These are phyloP conservation scores for Tuber indicum DNA, from an alignment of 495 filamentous ascomycete species.

Conservation along the genomic window DNA sequence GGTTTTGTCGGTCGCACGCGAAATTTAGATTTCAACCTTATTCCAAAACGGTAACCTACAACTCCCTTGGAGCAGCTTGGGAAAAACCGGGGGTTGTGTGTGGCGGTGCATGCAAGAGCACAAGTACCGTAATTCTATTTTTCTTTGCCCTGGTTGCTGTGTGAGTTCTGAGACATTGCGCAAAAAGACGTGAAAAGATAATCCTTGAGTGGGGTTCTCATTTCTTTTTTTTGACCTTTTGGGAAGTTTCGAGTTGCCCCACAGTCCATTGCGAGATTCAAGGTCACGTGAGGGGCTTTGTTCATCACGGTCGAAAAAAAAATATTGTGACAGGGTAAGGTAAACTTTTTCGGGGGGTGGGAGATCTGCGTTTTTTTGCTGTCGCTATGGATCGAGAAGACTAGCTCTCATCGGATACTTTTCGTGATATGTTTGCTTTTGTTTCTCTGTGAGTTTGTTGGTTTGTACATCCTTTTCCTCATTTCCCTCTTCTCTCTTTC, in stretches of 20 bases:
- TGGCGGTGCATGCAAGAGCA: neutral
- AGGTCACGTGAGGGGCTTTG: neutral
- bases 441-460: neutral
- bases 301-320: neutral
- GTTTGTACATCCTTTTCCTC: neutral
- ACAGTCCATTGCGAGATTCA: neutral
- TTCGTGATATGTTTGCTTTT: neutral
- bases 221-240: neutral
- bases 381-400: neutral
- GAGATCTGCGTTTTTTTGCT: neutral
- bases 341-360: neutral
- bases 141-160: neutral
- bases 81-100: neutral
- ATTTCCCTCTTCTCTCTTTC: neutral
- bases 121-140: neutral
- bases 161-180: slow-evolving; percentile 3
- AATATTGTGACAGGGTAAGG: neutral
- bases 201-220: neutral
- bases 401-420: neutral
- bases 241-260: neutral
- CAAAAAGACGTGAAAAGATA: neutral
- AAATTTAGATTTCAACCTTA: neutral
- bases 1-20: neutral
- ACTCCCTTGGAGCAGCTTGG: too few relatives aligned
- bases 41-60: neutral